Percentiles rank a stretch among this genome's conserved stretches.
Conservation (phyloP, 2,329 filamentous ascomycete genomes). For the Aspergillus hiratsukae region DNA sequence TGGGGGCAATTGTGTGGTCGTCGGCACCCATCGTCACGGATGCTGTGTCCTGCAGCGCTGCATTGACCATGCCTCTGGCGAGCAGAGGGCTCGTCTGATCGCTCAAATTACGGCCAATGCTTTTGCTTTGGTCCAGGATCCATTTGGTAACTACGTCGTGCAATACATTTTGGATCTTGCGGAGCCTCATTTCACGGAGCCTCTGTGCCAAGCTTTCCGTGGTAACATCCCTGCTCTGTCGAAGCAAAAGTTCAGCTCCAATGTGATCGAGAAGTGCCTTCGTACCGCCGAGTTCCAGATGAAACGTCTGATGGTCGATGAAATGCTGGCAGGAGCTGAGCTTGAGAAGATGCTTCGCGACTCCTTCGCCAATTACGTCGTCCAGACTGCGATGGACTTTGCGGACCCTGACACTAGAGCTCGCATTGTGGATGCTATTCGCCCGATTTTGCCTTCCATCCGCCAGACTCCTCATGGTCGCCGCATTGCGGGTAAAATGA, state of each 20-base stretch:
- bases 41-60: slow-evolving; percentile 98
- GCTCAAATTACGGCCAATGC: slow-evolving; percentile 81
- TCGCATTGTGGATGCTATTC: slow-evolving; percentile 76
- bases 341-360: slow-evolving; percentile 87
- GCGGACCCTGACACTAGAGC: slow-evolving; percentile 68
- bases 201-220: slow-evolving; percentile 75
- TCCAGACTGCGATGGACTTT: slow-evolving; percentile 91
- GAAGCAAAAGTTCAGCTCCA: slow-evolving; percentile 98
- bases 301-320: slow-evolving; percentile 77
- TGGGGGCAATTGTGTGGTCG: slow-evolving; percentile 76
- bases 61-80: slow-evolving; percentile 90
- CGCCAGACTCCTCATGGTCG: slow-evolving; percentile 91
- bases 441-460: slow-evolving; percentile 77
- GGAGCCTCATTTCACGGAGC: slow-evolving; percentile 81
- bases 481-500: slow-evolving; percentile 85
- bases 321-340: slow-evolving; percentile 69
- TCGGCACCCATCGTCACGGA: slow-evolving; percentile 94
- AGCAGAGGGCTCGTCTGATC: slow-evolving; percentile 84
- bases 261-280: slow-evolving; percentile 94
- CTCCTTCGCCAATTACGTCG: slow-evolving; percentile 94
- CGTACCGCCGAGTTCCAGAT: slow-evolving; percentile 73
- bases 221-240: slow-evolving; percentile 69
- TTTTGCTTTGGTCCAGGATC: slow-evolving; percentile 87
- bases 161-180: slow-evolving; percentile 97
- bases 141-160: slow-evolving; percentile 97